Percentiles rank a stretch among this genome's conserved stretches.
Evolutionary conservation across 495 filamentous ascomycete species (phyloP).

Genomic region (Filosporella fistucella): DNA sequence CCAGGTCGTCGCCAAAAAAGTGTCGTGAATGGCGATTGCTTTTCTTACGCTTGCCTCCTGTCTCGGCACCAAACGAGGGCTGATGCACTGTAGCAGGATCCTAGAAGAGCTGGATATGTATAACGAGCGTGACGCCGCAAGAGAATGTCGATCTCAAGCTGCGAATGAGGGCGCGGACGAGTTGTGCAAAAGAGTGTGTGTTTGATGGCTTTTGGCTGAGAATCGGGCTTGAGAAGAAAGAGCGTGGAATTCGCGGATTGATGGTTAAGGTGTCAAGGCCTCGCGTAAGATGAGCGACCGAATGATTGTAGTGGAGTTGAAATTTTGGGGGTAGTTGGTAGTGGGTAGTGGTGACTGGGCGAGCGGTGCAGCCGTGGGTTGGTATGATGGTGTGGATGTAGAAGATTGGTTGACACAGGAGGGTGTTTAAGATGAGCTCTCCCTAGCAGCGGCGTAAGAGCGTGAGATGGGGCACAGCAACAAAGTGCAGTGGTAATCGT

Average conservation of each 20-base stretch:
- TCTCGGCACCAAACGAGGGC: conserved; percentile 19
- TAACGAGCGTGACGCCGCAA: conserved; percentile 26
- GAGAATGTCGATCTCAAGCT: conserved; percentile 20
- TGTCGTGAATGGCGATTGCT: conserved; percentile 16
- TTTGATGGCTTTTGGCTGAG: conserved; percentile 19
- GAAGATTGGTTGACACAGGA: conserved; percentile 10
- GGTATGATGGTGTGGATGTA: conserved; percentile 7
- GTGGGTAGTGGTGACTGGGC: neutral
- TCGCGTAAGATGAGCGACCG: neutral
- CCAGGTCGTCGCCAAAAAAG: conserved; percentile 17
- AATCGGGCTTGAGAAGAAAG: conserved; percentile 6
- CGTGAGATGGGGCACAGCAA: no score
- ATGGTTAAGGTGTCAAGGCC: no score
- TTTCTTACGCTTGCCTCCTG: conserved; percentile 9
- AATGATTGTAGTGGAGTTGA: neutral
- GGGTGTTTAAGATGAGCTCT: neutral
- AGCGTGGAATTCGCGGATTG: no score
- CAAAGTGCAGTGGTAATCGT: no score
- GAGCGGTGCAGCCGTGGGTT: neutral
- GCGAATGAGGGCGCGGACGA: conserved; percentile 8
- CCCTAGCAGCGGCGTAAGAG: no score
- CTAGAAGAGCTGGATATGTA: conserved; percentile 9
- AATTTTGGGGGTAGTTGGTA: neutral
- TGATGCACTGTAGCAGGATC: conserved; percentile 9
- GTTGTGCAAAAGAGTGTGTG: conserved; percentile 24